phyloP scores from a whole-genome alignment of 768 basidiomycete genomes.

The Polyporus arcularius region DNA sequence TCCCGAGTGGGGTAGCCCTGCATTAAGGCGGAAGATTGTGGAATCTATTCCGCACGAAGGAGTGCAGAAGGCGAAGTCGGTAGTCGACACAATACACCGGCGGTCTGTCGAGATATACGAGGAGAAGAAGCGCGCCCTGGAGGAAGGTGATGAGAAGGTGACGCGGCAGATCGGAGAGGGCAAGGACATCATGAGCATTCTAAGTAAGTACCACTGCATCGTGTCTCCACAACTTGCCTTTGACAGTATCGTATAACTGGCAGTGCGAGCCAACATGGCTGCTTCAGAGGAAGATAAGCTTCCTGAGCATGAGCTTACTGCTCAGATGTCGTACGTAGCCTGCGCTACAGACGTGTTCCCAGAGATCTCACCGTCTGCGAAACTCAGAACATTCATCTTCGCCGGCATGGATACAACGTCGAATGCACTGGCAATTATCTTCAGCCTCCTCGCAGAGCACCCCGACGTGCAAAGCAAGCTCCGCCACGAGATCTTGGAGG shows the following conservation, averaged over 20 bases:
- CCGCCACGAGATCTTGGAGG: slow-evolving; percentile 36
- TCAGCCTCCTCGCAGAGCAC: slow-evolving; percentile 39
- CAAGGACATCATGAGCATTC: slow-evolving; percentile 53
- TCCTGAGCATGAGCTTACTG: slow-evolving; percentile 23
- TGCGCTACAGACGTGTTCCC: too few species aligned
- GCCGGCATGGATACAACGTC: slow-evolving; percentile 50
- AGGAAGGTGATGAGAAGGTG: slow-evolving; percentile 27
- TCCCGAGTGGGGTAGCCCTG: not conserved
- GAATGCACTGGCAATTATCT: slow-evolving; percentile 36
- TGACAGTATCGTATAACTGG: not conserved
- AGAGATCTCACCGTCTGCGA: too few species aligned
- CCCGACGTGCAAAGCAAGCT: slow-evolving; percentile 42
- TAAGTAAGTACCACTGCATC: slow-evolving; percentile 36
- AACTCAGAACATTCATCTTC: slow-evolving; percentile 37
- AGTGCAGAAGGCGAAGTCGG: not conserved
- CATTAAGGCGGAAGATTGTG: not conserved
- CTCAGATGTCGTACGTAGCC: slow-evolving; percentile 20
- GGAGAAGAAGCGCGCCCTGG: slow-evolving; percentile 31
- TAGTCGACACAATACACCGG: not conserved
- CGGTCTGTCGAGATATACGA: slow-evolving; percentile 30
- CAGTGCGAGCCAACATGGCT: slow-evolving; percentile 25
- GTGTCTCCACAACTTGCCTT: not conserved
- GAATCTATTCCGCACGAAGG: slow-evolving; percentile 2
- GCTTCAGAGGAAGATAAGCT: slow-evolving; percentile 17
- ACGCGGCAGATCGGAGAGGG: slow-evolving; percentile 30